These are phyloP conservation scores for Rhododendron mucronatum DNA, from an alignment of 148 eudicot genomes.

Conservation along the genomic window DNA sequence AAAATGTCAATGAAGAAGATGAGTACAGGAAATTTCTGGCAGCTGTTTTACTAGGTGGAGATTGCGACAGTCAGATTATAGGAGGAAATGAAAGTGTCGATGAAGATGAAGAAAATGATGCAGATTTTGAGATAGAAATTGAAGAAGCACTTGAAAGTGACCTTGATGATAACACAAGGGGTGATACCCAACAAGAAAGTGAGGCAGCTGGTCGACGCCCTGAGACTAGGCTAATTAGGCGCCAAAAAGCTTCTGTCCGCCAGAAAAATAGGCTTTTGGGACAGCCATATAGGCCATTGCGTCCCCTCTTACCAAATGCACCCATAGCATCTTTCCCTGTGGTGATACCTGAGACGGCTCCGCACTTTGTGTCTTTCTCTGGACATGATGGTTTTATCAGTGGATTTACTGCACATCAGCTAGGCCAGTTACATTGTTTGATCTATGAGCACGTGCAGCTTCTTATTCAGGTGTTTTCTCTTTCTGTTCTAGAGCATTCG, in stretches of 20 bases:
- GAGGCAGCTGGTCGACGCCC: slow-evolving; percentile 60
- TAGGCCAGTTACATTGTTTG: slow-evolving; percentile 74
- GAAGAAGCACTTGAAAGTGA: slow-evolving; percentile 98
- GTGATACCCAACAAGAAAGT: slow-evolving; percentile 23
- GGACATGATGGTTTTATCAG: slow-evolving; percentile 26
- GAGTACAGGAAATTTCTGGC: slow-evolving; percentile 95
- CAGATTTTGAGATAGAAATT: slow-evolving; percentile 92
- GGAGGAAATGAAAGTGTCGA: slow-evolving; percentile 57
- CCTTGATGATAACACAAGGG: slow-evolving; percentile 41
- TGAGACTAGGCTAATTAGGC: slow-evolving; percentile 68
- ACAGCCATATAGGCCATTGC: slow-evolving; percentile 51
- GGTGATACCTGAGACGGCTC: slow-evolving; percentile 23
- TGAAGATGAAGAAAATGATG: slow-evolving; percentile 98
- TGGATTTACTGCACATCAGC: slow-evolving; percentile 77
- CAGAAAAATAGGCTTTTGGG: slow-evolving; percentile 30
- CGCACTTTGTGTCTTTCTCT: slow-evolving; percentile 25
- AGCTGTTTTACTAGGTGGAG: slow-evolving; percentile 72
- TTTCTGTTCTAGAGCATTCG: slow-evolving; percentile 72
- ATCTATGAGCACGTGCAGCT: slow-evolving; percentile 93
- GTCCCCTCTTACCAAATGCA: slow-evolving; percentile 57
- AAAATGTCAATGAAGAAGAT: slow-evolving; percentile 87
- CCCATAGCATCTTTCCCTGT: slow-evolving; percentile 37
- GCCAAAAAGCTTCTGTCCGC: slow-evolving; percentile 33
- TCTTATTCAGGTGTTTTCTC: slow-evolving; percentile 81
- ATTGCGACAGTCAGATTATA: slow-evolving; percentile 35